phyloP scores from a whole-genome alignment of 805 yeast genomes.

The Saturnispora diversa region DNA sequence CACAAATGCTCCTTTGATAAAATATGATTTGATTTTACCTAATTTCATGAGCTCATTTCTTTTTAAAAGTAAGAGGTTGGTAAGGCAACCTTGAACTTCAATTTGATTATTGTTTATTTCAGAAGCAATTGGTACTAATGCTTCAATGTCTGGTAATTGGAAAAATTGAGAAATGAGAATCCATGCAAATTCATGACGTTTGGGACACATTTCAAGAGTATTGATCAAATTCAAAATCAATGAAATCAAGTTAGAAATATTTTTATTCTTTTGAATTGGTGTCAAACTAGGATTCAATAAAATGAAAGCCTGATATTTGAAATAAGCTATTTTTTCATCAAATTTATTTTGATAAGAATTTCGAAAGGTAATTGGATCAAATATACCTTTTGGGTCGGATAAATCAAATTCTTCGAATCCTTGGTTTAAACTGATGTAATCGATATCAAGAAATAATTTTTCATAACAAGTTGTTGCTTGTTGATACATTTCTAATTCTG shows the following conservation, averaged over 20 bases:
- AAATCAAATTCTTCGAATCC: constrained; percentile 17
- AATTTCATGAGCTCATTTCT: constrained; percentile 36
- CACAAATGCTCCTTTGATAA: constrained; percentile 26
- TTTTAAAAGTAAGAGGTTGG: constrained; percentile 42
- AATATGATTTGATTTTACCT: constrained; percentile 27
- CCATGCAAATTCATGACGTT: constrained; percentile 36
- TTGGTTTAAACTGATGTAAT: constrained; percentile 13
- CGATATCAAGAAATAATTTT: constrained; percentile 29
- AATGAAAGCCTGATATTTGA: constrained; percentile 17
- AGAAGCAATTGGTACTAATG: no score
- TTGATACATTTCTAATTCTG: constrained; percentile 48
- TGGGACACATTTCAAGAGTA: constrained; percentile 20
- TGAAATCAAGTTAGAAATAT: constrained; percentile 25
- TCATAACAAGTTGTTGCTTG: constrained; percentile 52
- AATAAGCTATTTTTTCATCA: constrained; percentile 17
- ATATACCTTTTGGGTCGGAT: constrained; percentile 11
- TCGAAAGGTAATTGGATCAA: constrained; percentile 7
- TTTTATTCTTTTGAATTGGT: constrained; percentile 24
- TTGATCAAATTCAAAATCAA: constrained; percentile 22
- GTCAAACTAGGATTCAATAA: constrained; percentile 18
- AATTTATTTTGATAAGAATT: constrained; percentile 7
- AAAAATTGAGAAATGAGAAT: constrained; percentile 37
- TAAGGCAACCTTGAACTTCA: constrained; percentile 24
- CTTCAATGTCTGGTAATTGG: constrained; percentile 12
- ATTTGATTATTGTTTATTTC: constrained; percentile 19